A percentile compares a stretch with the other conserved stretches of the same genome.
Conservation (phyloP, 2,329 filamentous ascomycete genomes). For the Harringtonia lauricola region DNA sequence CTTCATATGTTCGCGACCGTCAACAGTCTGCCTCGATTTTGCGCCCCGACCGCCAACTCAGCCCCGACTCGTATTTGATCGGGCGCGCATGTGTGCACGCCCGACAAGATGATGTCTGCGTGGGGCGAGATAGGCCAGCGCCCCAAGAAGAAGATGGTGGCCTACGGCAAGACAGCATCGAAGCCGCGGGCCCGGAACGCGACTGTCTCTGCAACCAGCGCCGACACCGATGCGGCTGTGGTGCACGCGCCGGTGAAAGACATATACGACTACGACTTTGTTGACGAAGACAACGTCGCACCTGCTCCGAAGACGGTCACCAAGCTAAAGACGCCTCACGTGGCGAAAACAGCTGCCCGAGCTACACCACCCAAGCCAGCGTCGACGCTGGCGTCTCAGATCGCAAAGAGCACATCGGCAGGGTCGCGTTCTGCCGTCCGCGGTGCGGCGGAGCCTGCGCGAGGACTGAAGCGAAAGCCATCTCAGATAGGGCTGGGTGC, state of each 20-base stretch:
- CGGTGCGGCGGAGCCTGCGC: neutral
- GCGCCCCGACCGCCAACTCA: neutral
- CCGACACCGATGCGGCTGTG: neutral
- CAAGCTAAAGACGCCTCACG: slow-evolving; percentile 1
- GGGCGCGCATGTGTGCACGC: neutral
- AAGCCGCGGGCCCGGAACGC: slow-evolving; percentile 12
- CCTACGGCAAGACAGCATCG: slow-evolving; percentile 18
- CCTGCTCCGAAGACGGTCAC: neutral
- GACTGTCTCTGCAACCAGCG: neutral
- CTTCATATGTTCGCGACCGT: neutral
- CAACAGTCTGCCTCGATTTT: neutral
- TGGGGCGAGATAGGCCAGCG: slow-evolving; percentile 12
- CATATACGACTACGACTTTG: slow-evolving; percentile 12
- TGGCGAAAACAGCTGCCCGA: neutral
- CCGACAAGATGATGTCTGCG: slow-evolving; percentile 13
- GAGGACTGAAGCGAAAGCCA: slow-evolving; percentile 10
- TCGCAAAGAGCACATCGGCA: neutral
- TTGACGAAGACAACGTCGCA: slow-evolving; percentile 9
- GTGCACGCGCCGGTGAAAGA: slow-evolving; percentile 7
- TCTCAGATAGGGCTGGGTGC: neutral
- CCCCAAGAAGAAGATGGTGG: slow-evolving; percentile 18
- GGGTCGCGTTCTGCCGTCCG: neutral
- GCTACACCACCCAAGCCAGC: neutral
- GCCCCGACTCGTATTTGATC: neutral
- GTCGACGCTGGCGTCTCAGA: neutral